A percentile compares a stretch with the other conserved stretches of the same genome.
phyloP scores from a whole-genome alignment of 228 moss, liverwort and hornwort genomes.

The Sphagnum magellanicum region DNA sequence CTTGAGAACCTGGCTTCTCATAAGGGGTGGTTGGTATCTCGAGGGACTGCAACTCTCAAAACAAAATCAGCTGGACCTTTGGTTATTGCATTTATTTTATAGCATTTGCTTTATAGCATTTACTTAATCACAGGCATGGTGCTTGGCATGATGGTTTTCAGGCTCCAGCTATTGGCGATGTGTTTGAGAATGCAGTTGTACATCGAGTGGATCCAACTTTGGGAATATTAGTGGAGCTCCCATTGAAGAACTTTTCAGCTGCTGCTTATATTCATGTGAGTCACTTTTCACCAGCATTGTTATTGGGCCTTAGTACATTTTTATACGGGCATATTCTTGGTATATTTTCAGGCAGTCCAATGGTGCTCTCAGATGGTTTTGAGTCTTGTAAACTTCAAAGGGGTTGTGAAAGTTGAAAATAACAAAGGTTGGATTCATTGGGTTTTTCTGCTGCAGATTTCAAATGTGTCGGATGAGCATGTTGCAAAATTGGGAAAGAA shows the following conservation, averaged over 20 bases:
- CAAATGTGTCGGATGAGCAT: conserved; percentile 80
- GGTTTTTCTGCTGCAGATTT: conserved; percentile 51
- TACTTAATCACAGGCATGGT: no score
- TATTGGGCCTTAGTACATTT: no score
- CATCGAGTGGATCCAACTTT: conserved; percentile 76
- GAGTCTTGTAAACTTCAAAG: no score
- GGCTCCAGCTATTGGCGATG: conserved; percentile 56
- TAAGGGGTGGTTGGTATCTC: no score
- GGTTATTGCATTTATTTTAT: background rate
- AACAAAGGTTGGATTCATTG: background rate
- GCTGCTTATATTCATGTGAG: conserved; percentile 90
- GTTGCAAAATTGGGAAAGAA: conserved; percentile 84
- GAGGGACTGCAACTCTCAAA: no score
- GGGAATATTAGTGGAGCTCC: conserved; percentile 90
- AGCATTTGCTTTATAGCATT: background rate
- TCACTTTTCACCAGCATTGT: background rate
- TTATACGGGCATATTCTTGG: no score
- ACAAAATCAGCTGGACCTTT: background rate
- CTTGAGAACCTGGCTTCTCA: no score
- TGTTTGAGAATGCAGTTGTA: conserved; percentile 58
- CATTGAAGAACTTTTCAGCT: conserved; percentile 36
- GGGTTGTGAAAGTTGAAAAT: no score
- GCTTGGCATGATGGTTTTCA: conserved; percentile 11
- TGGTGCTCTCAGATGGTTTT: no score
- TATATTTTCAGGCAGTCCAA: no score